These are phyloP conservation scores for Pichia phayaonensis DNA, from an alignment of 805 yeast species.

Conservation along the genomic window DNA sequence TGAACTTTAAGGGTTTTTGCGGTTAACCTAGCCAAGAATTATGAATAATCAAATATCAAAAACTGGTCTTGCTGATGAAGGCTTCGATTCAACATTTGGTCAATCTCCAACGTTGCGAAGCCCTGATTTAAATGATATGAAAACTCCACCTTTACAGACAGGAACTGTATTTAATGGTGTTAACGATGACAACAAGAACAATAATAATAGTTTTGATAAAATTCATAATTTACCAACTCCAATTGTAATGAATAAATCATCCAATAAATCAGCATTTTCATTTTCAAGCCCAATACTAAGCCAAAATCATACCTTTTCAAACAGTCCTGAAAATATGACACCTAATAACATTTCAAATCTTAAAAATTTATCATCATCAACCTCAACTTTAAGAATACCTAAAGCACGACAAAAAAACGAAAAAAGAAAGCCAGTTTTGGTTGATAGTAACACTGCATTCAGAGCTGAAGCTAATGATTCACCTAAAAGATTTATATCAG, in stretches of 20 bases:
- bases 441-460: conserved; percentile 1
- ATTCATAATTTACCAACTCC: conserved; percentile 23
- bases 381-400: background rate
- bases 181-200: background rate
- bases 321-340: background rate
- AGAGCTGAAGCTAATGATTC: background rate
- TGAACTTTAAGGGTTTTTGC: background rate
- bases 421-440: background rate
- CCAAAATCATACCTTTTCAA: background rate
- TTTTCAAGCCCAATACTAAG: background rate
- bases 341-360: background rate
- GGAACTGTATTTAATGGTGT: background rate
- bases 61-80: background rate
- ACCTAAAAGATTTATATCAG: conserved; percentile 12
- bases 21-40: background rate
- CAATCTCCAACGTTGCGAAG: background rate
- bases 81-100: background rate
- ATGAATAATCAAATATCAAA: background rate
- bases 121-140: background rate
- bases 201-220: background rate
- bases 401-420: background rate
- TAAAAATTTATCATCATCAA: background rate
- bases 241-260: conserved; percentile 1
- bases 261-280: background rate
- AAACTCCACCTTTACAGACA: conserved; percentile 9